Evolutionary conservation across 2,329 filamentous ascomycete species (phyloP).

Genomic region (Aspergillus melleus): DNA sequence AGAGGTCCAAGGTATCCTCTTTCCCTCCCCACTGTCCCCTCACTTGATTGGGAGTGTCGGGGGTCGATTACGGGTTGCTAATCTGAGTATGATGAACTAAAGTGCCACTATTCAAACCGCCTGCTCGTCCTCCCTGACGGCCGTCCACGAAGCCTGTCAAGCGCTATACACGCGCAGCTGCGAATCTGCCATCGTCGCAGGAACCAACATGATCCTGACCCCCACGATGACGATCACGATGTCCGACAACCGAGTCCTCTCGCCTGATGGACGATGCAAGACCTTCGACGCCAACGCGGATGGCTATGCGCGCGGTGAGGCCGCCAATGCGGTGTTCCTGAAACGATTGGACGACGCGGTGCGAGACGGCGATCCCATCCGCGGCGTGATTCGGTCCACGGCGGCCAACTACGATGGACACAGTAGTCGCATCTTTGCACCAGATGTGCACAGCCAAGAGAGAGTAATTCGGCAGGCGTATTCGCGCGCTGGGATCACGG

Average conservation of each 20-base stretch:
- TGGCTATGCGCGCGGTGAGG: constrained; percentile 55
- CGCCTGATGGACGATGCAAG: constrained; percentile 47
- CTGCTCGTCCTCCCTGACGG: constrained; percentile 44
- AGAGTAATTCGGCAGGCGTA: constrained; percentile 16
- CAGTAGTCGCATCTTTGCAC: constrained; percentile 15
- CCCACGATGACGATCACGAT: constrained; percentile 24
- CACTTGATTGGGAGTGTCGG: no score
- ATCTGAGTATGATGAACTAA: background rate
- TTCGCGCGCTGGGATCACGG: constrained; percentile 2
- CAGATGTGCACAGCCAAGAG: constrained; percentile 16
- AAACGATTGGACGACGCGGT: constrained; percentile 50
- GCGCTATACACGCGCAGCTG: constrained; percentile 24
- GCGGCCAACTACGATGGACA: constrained; percentile 15
- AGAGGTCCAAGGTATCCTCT: constrained; percentile 15
- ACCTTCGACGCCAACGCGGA: constrained; percentile 50
- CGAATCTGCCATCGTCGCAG: constrained; percentile 33
- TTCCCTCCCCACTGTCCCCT: no score
- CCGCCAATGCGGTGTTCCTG: constrained; percentile 47
- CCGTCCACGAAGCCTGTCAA: constrained; percentile 27
- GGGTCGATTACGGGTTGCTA: background rate
- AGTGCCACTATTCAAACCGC: constrained; percentile 40
- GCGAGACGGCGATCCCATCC: constrained; percentile 37
- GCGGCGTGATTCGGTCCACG: constrained; percentile 10
- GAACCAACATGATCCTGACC: constrained; percentile 27
- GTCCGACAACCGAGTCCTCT: constrained; percentile 34